Evolutionary conservation across 768 basidiomycete genomes (phyloP).

Genomic region (Tulasnella calospora): DNA sequence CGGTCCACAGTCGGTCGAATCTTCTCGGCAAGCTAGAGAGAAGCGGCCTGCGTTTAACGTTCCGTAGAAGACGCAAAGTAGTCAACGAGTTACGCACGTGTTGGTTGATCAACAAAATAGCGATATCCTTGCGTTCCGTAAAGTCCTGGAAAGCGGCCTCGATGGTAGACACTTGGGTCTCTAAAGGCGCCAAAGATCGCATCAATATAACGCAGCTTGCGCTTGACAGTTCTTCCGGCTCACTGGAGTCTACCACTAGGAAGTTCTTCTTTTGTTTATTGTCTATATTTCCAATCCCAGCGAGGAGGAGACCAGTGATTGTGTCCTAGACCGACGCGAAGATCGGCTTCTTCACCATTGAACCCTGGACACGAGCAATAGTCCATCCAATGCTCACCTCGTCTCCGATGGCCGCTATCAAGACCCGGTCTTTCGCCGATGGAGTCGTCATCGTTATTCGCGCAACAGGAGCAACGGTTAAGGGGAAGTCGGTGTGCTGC

Average conservation of each 20-base stretch:
- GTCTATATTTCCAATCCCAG: conserved; percentile 89
- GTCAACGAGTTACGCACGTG: conserved; percentile 56
- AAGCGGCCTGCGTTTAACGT: background rate
- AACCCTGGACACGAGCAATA: conserved; percentile 19
- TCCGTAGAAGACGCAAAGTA: background rate
- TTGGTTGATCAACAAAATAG: conserved; percentile 96
- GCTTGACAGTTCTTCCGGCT: conserved; percentile 35
- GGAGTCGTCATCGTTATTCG: background rate
- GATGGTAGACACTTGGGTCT: conserved; percentile 85
- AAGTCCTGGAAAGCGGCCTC: conserved; percentile 92
- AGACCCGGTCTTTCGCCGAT: conserved; percentile 53
- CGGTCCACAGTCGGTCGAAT: conserved; percentile 92
- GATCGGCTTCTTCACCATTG: conserved; percentile 9
- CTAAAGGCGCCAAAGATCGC: conserved; percentile 41
- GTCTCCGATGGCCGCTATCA: conserved; percentile 96
- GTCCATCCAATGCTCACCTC: conserved; percentile 53
- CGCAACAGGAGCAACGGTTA: background rate
- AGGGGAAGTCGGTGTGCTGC: background rate
- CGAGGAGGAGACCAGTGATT: conserved; percentile 90
- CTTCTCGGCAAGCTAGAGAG: conserved; percentile 83
- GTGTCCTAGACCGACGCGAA: conserved; percentile 64
- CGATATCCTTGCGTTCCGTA: conserved; percentile 90
- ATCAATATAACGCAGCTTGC: background rate
- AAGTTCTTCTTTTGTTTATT: conserved; percentile 96
- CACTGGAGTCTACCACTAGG: conserved; percentile 89